Evolutionary conservation across 192 early-diverging fungal species (phyloP), one percentile per base, ranked within the genome.

Genomic region (Backusella morwellensis): DNA sequence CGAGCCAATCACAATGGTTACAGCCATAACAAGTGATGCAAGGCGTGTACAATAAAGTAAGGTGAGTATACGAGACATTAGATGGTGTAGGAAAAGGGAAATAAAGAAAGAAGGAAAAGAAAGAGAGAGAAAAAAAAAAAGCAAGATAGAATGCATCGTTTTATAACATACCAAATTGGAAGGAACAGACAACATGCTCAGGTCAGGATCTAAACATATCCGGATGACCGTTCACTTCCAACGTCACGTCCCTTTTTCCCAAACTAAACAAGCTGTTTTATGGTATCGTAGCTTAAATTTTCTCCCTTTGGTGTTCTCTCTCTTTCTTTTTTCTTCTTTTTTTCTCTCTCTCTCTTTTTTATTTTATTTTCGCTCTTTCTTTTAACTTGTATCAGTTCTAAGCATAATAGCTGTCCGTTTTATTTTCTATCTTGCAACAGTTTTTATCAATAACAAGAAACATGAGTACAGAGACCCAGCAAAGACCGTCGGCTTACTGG

Each of bases 401-500:
- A 19, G 47, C 17, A 50, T 50, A 50, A 50, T 50, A 50, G 5
- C 19, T 6, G 17, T 1, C 47, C 47, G 5, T 50, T 56, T 70
- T 74, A 74, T 69, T 68, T 34, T 73, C 59, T 38, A 26, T 74
- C n/a, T 23, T 42, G 12, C 52, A 66, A 14, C 19, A 32, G 35
- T 17, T 2, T 32, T 23, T 29, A 29, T 26, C 9, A 63, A 26
- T 29, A 63, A 7, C 26, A 29, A 8, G 26, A 63, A 63, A 63
- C 29, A 59, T 47, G 50, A 78, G 36, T 15, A 6, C 35, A 74
- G 74, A 40, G 40, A 19, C 66, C 44, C 72, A 50, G 26, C 56
- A 36, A 52, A 34, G 36, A 66, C 67, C 29, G 32, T 66, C 76
- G 50, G 81, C 59, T 42, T 89, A 86, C 68, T 93, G 88, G 87